A percentile compares a stretch with the other conserved stretches of the same genome.
phyloP scores from a whole-genome alignment of 2,329 filamentous ascomycete species.

The Aspergillus uvarum region DNA sequence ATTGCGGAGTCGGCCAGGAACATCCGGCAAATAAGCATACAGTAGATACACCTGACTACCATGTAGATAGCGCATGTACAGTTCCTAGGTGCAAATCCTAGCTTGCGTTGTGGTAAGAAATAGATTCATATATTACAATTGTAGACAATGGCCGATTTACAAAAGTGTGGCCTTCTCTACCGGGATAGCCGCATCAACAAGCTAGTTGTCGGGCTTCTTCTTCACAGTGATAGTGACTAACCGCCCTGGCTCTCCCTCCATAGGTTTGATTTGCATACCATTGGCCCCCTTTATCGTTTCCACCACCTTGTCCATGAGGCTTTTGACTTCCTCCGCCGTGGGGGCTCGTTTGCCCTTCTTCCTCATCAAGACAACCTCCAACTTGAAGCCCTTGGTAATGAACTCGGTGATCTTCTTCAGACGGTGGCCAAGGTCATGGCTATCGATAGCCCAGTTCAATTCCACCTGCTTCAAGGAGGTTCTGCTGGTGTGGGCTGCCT shows the following conservation, averaged over 20 bases:
- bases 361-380: constrained; percentile 70
- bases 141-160: constrained; percentile 14
- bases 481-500: constrained; percentile 42
- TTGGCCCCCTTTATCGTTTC: constrained; percentile 46
- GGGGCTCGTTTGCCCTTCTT: constrained; percentile 65
- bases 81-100: too few species aligned
- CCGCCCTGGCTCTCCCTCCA: constrained; percentile 44
- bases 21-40: neutral
- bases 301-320: constrained; percentile 55
- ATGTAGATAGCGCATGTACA: too few species aligned
- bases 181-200: too few species aligned
- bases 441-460: constrained; percentile 81
- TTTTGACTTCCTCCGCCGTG: constrained; percentile 60
- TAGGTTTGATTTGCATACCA: constrained; percentile 40
- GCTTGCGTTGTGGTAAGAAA: too few species aligned
- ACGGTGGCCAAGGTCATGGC: constrained; percentile 71
- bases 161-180: neutral
- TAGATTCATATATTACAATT: too few species aligned
- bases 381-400: constrained; percentile 69
- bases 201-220: constrained; percentile 24
- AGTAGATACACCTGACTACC: neutral
- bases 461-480: constrained; percentile 71
- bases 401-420: constrained; percentile 68
- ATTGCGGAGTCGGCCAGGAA: constrained; percentile 29
- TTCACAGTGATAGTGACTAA: constrained; percentile 39